Evolutionary conservation across 2,329 filamentous ascomycete genomes (phyloP).

Genomic region (Cercospora nicotianae): DNA sequence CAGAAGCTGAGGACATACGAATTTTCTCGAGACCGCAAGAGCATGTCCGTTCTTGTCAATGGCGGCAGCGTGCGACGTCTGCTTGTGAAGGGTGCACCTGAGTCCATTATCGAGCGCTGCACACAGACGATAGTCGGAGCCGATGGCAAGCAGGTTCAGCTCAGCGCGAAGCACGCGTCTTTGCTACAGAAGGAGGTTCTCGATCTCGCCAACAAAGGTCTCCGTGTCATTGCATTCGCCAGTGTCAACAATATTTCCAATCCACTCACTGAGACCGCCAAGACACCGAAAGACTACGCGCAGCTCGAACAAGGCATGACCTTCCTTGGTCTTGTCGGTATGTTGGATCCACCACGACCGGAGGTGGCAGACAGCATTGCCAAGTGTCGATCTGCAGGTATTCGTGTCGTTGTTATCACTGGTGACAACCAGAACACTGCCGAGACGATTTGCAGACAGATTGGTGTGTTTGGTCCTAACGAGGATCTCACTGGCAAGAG

Average conservation of each 20-base stretch:
- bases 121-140: slow-evolving; percentile 75
- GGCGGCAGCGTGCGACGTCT: slow-evolving; percentile 71
- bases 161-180: slow-evolving; percentile 68
- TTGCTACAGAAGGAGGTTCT: slow-evolving; percentile 77
- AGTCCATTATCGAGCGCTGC: slow-evolving; percentile 91
- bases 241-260: slow-evolving; percentile 73
- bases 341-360: slow-evolving; percentile 93
- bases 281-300: slow-evolving; percentile 78
- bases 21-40: slow-evolving; percentile 97
- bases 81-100: slow-evolving; percentile 93
- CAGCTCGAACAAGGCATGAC: slow-evolving; percentile 93
- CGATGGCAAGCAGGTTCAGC: slow-evolving; percentile 71
- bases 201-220: slow-evolving; percentile 85
- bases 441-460: slow-evolving; percentile 95
- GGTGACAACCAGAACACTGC: slow-evolving; percentile 98
- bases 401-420: slow-evolving; percentile 96
- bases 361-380: slow-evolving; percentile 84
- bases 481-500: slow-evolving; percentile 90
- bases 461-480: slow-evolving; percentile 80
- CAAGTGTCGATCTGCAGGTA: slow-evolving; percentile 89
- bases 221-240: slow-evolving; percentile 92
- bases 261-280: slow-evolving; percentile 68
- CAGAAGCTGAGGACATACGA: slow-evolving; percentile 84
- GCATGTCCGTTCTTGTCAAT: slow-evolving; percentile 93
- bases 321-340: slow-evolving; percentile 86